Conservation (phyloP, 2,329 filamentous ascomycete genomes). For the Coniochaeta sp. region DNA sequence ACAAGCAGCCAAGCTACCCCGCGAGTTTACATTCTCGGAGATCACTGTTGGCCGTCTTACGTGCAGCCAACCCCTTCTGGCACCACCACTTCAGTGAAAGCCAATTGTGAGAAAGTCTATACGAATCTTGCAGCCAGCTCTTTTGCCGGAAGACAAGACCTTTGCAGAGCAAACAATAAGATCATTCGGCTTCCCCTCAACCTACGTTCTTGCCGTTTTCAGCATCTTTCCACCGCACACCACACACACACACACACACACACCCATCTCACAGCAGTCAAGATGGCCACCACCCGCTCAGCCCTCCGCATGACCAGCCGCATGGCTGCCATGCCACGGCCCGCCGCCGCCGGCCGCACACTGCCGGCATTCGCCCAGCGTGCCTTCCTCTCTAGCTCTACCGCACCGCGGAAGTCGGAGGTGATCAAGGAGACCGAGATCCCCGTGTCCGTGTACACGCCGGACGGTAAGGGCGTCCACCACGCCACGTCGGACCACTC, state of each 20-base stretch:
- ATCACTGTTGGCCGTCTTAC: not conserved
- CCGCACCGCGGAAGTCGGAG: conserved; percentile 35
- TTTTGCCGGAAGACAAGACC: not conserved
- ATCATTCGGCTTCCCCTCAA: not conserved
- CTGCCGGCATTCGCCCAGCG: conserved; percentile 11
- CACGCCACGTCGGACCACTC: conserved; percentile 38
- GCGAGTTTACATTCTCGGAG: not conserved
- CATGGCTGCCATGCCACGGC: conserved; percentile 18
- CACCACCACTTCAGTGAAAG: not conserved
- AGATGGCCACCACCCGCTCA: conserved; percentile 19
- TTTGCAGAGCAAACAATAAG: not conserved
- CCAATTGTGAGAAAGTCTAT: not conserved
- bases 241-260: not conserved
- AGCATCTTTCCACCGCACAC: not conserved
- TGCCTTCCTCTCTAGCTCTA: conserved; percentile 29
- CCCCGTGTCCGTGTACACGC: conserved; percentile 46
- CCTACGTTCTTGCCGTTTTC: not conserved
- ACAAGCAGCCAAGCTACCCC: not conserved
- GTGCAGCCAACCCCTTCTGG: not conserved
- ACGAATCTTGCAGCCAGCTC: not conserved
- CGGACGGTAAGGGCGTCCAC: conserved; percentile 35
- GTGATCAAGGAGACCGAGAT: conserved; percentile 51
- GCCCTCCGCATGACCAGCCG: conserved; percentile 20
- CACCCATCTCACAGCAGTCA: not conserved
- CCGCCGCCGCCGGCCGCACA: conserved; percentile 16